These are phyloP conservation scores for Colletotrichum sp. DNA, from an alignment of 2,329 filamentous ascomycete genomes.

Conservation along the genomic window DNA sequence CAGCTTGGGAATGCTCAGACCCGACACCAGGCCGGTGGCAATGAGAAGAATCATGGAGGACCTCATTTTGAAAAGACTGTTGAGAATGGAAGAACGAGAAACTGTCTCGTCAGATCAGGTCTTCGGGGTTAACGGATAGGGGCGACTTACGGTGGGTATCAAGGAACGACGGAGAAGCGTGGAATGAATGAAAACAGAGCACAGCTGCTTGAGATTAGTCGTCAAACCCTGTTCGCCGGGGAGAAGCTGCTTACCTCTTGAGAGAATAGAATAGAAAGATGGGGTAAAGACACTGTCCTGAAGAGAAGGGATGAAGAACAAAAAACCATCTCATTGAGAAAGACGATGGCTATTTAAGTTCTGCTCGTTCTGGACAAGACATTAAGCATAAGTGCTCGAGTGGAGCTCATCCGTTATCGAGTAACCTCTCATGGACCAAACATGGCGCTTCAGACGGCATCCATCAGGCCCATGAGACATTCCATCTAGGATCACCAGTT, in stretches of 20 bases:
- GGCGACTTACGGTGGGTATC: conserved; percentile 12
- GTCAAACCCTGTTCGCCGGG: not conserved
- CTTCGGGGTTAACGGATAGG: no score
- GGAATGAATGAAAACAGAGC: conserved; percentile 30
- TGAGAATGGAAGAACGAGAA: conserved; percentile 2
- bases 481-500: not conserved
- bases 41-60: conserved; percentile 30
- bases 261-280: conserved; percentile 2
- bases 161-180: conserved; percentile 15
- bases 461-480: conserved; percentile 8
- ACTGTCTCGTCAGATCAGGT: not conserved
- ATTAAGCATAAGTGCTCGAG: conserved; percentile 12
- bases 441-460: conserved; percentile 8
- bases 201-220: conserved; percentile 25
- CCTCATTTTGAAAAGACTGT: conserved; percentile 29
- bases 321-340: not conserved
- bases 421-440: not conserved
- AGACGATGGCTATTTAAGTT: conserved; percentile 10
- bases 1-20: conserved; percentile 27
- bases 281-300: conserved; percentile 12
- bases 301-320: conserved; percentile 9
- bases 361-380: not conserved
- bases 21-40: conserved; percentile 34
- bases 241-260: conserved; percentile 8
- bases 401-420: not conserved